A percentile compares a stretch with the other conserved stretches of the same genome.
Conservation (phyloP, 2,329 filamentous ascomycete genomes). For the Phyllosticta citriasiana region DNA sequence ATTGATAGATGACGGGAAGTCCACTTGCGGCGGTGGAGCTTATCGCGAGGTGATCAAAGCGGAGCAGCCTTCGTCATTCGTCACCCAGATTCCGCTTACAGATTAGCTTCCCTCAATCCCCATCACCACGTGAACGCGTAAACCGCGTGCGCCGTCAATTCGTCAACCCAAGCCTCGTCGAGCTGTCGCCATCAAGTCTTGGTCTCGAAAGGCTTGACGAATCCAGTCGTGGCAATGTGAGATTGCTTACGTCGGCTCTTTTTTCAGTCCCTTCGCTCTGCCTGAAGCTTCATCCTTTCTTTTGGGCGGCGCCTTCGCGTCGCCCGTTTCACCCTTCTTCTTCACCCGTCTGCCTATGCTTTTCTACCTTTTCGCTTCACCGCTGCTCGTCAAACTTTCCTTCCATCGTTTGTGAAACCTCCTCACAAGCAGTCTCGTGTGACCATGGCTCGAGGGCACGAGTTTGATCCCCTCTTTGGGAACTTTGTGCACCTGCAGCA, state of each 20-base stretch:
- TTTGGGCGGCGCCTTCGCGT: neutral
- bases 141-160: neutral
- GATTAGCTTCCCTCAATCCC: neutral
- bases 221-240: neutral
- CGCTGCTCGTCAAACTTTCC: neutral
- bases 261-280: neutral
- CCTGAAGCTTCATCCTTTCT: neutral
- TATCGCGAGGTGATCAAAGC: neutral
- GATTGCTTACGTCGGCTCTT: neutral
- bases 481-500: constrained; percentile 40
- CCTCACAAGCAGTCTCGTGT: neutral
- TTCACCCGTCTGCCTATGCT: neutral
- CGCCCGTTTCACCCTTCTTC: neutral
- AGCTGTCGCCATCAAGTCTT: neutral
- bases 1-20: neutral
- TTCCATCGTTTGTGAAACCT: neutral
- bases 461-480: constrained; percentile 39
- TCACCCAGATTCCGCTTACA: neutral
- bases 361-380: neutral
- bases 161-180: neutral
- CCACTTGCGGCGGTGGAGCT: too few relatives aligned
- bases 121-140: neutral
- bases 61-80: neutral
- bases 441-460: constrained; percentile 17
- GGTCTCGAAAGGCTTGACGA: neutral